These are phyloP conservation scores for Aspergillus bombycis DNA, from an alignment of 2,329 filamentous ascomycete species.

Conservation along the genomic window DNA sequence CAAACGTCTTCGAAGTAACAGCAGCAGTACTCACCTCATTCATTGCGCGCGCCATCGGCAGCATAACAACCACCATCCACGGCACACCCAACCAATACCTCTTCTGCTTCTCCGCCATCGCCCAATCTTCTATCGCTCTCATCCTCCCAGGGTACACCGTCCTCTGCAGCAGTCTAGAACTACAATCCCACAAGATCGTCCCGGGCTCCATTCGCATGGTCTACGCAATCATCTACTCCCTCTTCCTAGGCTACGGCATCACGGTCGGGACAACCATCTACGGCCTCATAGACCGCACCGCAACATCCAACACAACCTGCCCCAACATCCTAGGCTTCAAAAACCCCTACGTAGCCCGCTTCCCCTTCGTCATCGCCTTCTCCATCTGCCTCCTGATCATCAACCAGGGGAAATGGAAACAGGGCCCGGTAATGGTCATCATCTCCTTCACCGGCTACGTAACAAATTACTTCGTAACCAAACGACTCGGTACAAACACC, in stretches of 20 bases:
- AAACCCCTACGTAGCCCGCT: slow-evolving; percentile 54
- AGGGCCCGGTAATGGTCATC: slow-evolving; percentile 73
- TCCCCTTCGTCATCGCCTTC: slow-evolving; percentile 76
- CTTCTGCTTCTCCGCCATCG: slow-evolving; percentile 73
- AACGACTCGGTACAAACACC: slow-evolving; percentile 68
- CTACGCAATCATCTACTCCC: slow-evolving; percentile 73
- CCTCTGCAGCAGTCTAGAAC: slow-evolving; percentile 63
- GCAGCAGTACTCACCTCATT: slow-evolving; percentile 70
- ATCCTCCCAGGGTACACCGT: slow-evolving; percentile 72
- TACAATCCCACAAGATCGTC: slow-evolving; percentile 70
- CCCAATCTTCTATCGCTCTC: slow-evolving; percentile 74
- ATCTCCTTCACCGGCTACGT: slow-evolving; percentile 75
- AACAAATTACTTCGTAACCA: slow-evolving; percentile 73
- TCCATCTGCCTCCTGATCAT: slow-evolving; percentile 73
- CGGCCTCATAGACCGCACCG: slow-evolving; percentile 61
- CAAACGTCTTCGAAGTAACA: slow-evolving; percentile 67
- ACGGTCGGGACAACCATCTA: slow-evolving; percentile 68
- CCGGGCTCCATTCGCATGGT: slow-evolving; percentile 74
- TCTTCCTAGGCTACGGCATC: slow-evolving; percentile 73
- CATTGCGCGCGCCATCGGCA: slow-evolving; percentile 69
- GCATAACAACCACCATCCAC: slow-evolving; percentile 54
- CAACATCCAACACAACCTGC: slow-evolving; percentile 54
- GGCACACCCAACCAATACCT: slow-evolving; percentile 41
- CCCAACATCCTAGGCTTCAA: slow-evolving; percentile 52
- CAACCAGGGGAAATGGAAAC: slow-evolving; percentile 80